These are phyloP conservation scores for Phytophthora ramorum DNA, from an alignment of 352 stramenopile species.

Conservation along the genomic window DNA sequence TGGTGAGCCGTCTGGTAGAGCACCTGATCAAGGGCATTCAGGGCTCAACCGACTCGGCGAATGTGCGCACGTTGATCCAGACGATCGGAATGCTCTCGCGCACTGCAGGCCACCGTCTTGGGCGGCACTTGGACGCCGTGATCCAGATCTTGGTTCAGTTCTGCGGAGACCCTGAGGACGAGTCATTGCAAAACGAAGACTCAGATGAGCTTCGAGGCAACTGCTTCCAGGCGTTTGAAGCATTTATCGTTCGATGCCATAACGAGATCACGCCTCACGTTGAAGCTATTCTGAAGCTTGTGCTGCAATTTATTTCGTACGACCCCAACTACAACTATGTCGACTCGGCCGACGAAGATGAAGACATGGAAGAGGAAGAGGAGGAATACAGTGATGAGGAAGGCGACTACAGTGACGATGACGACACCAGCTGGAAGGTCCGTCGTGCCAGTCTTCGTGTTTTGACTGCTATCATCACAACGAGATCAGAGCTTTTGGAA, in stretches of 20 bases:
- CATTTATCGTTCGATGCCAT: slow-evolving; percentile 96
- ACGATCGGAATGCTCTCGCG: slow-evolving; percentile 97
- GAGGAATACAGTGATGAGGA: slow-evolving; percentile 86
- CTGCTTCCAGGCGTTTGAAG: slow-evolving; percentile 98
- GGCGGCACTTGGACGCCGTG: slow-evolving; percentile 95
- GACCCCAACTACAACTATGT: slow-evolving; percentile 99
- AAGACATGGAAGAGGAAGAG: slow-evolving; percentile 86
- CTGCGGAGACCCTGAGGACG: slow-evolving; percentile 92
- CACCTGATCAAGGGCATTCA: slow-evolving; percentile 93
- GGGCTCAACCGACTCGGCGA: slow-evolving; percentile 60
- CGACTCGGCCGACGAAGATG: slow-evolving; percentile 92
- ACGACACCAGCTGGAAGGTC: slow-evolving; percentile 98
- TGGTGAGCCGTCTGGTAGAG: slow-evolving; percentile 94
- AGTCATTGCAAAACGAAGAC: slow-evolving; percentile 93
- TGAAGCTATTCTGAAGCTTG: slow-evolving; percentile 89
- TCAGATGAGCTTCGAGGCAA: slow-evolving; percentile 97
- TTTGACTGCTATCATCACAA: slow-evolving; percentile 93
- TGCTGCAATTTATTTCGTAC: slow-evolving; percentile 96
- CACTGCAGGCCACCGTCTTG: slow-evolving; percentile 95
- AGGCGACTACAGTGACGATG: slow-evolving; percentile 93
- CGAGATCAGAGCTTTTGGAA: slow-evolving; percentile 85
- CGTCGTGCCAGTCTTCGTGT: slow-evolving; percentile 92
- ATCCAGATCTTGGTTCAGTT: slow-evolving; percentile 97
- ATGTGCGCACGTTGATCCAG: slow-evolving; percentile 95
- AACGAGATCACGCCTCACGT: slow-evolving; percentile 96